Percentiles rank a stretch among this genome's conserved stretches.
phyloP scores from a whole-genome alignment of 805 yeast genomes.

The Cyberlindnera mycetangii region DNA sequence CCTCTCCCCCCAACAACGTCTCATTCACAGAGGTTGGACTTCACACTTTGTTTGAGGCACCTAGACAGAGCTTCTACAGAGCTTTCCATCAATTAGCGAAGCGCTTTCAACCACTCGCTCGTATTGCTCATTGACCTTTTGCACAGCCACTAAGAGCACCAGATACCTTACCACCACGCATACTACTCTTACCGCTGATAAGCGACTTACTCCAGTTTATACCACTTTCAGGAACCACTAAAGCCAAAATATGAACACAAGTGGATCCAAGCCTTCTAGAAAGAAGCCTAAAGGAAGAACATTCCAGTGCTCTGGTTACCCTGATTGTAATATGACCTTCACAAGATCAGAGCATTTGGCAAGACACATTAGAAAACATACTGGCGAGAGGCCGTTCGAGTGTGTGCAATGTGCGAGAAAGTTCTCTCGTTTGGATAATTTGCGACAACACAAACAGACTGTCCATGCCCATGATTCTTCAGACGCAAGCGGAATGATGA shows the following conservation, averaged over 20 bases:
- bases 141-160: too few species aligned
- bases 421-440: slow-evolving; percentile 81
- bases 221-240: too few species aligned
- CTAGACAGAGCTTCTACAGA: too few species aligned
- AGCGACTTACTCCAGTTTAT: too few species aligned
- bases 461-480: slow-evolving; percentile 49
- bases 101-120: too few species aligned
- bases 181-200: too few species aligned
- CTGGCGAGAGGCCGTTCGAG: slow-evolving; percentile 91
- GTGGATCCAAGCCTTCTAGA: slow-evolving; percentile 20
- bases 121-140: too few species aligned
- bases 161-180: too few species aligned
- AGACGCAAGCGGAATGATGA: slow-evolving; percentile 1
- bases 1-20: too few species aligned
- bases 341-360: slow-evolving; percentile 91
- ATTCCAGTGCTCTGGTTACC: slow-evolving; percentile 83
- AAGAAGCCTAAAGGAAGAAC: slow-evolving; percentile 57
- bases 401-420: slow-evolving; percentile 79
- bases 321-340: slow-evolving; percentile 84
- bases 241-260: slow-evolving; percentile 6
- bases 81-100: too few species aligned
- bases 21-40: too few species aligned
- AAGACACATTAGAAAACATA: slow-evolving; percentile 87
- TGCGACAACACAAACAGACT: slow-evolving; percentile 89
- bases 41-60: too few species aligned